Conservation (phyloP, 2,329 filamentous ascomycete genomes). For the Bisporella sp. region DNA sequence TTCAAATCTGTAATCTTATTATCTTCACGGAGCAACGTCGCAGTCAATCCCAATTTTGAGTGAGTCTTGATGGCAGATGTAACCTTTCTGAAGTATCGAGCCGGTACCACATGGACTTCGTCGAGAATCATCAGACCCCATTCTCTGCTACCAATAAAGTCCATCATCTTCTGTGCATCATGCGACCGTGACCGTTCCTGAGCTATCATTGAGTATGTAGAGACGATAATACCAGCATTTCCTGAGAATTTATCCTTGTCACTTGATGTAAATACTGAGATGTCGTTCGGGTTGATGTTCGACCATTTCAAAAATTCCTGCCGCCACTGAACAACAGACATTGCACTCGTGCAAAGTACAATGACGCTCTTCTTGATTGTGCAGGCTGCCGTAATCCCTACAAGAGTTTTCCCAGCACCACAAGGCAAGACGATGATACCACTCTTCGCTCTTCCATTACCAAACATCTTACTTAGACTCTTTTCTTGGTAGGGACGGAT, state of each 20-base stretch:
- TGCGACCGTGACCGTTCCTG: constrained; percentile 81
- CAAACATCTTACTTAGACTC: constrained; percentile 98
- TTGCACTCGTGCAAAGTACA: constrained; percentile 91
- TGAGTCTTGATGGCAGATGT: constrained; percentile 91
- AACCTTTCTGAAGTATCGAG: constrained; percentile 91
- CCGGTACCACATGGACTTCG: constrained; percentile 96
- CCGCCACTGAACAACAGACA: constrained; percentile 96
- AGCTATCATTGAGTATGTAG: constrained; percentile 98
- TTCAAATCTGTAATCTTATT: constrained; percentile 98
- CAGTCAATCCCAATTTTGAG: constrained; percentile 89
- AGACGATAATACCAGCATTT: constrained; percentile 92
- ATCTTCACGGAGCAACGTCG: constrained; percentile 89
- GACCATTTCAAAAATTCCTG: constrained; percentile 98
- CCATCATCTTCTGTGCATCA: constrained; percentile 96
- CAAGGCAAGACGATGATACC: constrained; percentile 96
- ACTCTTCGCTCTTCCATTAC: constrained; percentile 93
- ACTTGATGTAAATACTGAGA: constrained; percentile 91
- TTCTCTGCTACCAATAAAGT: constrained; percentile 80
- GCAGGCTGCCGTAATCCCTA: constrained; percentile 96
- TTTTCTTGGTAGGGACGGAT: constrained; percentile 96
- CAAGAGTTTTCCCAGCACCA: constrained; percentile 92
- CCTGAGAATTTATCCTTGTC: constrained; percentile 81
- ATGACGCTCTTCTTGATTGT: constrained; percentile 97
- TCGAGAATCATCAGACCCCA: constrained; percentile 98
- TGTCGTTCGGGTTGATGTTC: constrained; percentile 91